Conservation (phyloP, 345 rosid genomes). For the Corchorus olitorius region DNA sequence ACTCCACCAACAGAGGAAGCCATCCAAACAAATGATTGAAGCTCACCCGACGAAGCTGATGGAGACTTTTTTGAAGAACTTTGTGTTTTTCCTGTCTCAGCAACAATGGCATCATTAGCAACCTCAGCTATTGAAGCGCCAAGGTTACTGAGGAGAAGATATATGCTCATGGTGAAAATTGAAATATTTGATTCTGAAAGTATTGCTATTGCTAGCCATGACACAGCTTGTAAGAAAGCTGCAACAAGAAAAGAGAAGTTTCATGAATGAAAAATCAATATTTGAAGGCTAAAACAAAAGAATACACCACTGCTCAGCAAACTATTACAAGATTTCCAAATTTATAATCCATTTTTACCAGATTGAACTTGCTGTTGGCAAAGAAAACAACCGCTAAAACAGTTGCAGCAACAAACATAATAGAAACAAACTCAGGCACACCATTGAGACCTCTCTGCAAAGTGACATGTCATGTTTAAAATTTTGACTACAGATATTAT, state of each 20-base stretch:
- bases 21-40: conserved; percentile 87
- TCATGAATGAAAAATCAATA: not conserved
- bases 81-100: conserved; percentile 60
- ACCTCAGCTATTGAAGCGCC: conserved; percentile 92
- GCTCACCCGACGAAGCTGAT: conserved; percentile 53
- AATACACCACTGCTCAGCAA: not conserved
- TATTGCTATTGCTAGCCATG: conserved; percentile 75
- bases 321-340: not conserved
- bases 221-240: conserved; percentile 83
- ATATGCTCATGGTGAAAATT: conserved; percentile 46
- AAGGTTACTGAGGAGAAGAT: conserved; percentile 79
- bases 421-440: too few species aligned
- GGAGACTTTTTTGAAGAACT: conserved; percentile 33
- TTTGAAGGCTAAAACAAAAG: not conserved
- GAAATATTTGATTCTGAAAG: conserved; percentile 64
- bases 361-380: not conserved
- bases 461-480: too few species aligned
- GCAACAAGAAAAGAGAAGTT: conserved; percentile 28
- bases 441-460: too few species aligned
- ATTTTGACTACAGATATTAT: too few species aligned
- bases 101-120: conserved; percentile 95
- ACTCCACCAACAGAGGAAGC: conserved; percentile 85
- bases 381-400: too few species aligned
- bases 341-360: not conserved
- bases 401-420: too few species aligned